Evolutionary conservation across 805 yeast species (phyloP).

Genomic region (Candida insectalens): DNA sequence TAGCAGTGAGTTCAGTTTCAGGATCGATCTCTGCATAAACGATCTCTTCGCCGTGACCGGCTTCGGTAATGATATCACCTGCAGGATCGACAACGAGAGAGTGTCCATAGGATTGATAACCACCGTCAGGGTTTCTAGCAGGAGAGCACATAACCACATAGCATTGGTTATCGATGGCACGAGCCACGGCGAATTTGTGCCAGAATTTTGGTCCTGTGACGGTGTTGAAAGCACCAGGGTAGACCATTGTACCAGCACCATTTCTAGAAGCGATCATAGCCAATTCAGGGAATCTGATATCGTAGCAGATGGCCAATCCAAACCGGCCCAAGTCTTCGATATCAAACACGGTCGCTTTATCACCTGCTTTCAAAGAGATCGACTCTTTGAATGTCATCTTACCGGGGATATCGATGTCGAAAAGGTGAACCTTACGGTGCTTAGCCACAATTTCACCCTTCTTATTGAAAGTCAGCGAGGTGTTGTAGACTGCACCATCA

Average conservation of each 20-base stretch:
- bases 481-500: constrained; percentile 54
- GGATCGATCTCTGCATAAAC: constrained; percentile 69
- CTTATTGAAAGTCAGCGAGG: constrained; percentile 64
- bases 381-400: constrained; percentile 86
- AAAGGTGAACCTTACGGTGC: constrained; percentile 85
- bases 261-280: constrained; percentile 61
- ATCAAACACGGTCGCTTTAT: constrained; percentile 69
- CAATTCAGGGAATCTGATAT: constrained; percentile 71
- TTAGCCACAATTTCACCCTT: constrained; percentile 72
- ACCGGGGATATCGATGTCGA: constrained; percentile 87
- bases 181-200: constrained; percentile 63
- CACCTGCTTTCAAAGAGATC: constrained; percentile 65
- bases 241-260: constrained; percentile 65
- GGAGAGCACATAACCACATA: constrained; percentile 80
- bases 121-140: constrained; percentile 56
- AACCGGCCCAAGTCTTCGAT: constrained; percentile 56
- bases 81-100: constrained; percentile 54
- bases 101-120: constrained; percentile 62
- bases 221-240: constrained; percentile 80
- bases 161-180: constrained; percentile 69
- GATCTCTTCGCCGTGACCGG: constrained; percentile 71
- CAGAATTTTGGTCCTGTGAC: constrained; percentile 80
- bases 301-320: constrained; percentile 84
- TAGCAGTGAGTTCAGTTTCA: constrained; percentile 41
- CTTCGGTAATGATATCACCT: constrained; percentile 56